Evolutionary conservation across 192 early-diverging fungal species (phyloP), one percentile per base, ranked within the genome.

Genomic region (Coemansia sp.): DNA sequence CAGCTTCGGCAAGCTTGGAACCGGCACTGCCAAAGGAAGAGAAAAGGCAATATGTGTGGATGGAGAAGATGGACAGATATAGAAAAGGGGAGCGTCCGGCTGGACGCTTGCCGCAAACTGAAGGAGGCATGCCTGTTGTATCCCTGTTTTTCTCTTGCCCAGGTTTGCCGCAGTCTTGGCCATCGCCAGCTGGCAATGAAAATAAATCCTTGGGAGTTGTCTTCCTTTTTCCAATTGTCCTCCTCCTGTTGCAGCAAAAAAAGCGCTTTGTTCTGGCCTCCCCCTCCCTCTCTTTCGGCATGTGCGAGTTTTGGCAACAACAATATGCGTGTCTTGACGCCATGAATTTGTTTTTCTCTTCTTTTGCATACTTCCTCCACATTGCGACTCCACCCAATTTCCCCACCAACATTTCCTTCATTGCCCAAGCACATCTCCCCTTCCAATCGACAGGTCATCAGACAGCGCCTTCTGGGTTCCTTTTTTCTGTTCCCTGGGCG

Each of bases 221-320:
- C 61, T 57, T 42, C 68, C 68, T 41, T 41, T 45, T 52, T 63
- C 57, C 41, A 13, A 59, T 59, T 59, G 57, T 59, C 40, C 57
- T 37, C 18, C 51, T 8, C 21, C 8, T 59, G 9, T 37, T 47
- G 11, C n/a, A 5, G 46, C 46, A 47, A 47, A 47, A 11, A 59
- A 59, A 43, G 37, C 52, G 65, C 65, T 66, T 59, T 59, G 57
- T 59, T 59, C 57, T 39, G 39, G 37, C 32, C 15, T 41, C 39
- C 47, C 47, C 36, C 40, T 41, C 37, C 55, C 43, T 54, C 59
- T 60, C 57, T 26, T 40, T 60, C 68, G 61, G 41, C 67, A 76
- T 71, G 68, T 63, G 65, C 65, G 61, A 76, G 26, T 67, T 71
- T 41, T 32, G 64, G 39, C 32, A 36, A 41, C 49, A 43, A 72